Percentiles rank a stretch among this genome's conserved stretches.
phyloP scores from a whole-genome alignment of 2,329 filamentous ascomycete species.

The Fusarium illudens region DNA sequence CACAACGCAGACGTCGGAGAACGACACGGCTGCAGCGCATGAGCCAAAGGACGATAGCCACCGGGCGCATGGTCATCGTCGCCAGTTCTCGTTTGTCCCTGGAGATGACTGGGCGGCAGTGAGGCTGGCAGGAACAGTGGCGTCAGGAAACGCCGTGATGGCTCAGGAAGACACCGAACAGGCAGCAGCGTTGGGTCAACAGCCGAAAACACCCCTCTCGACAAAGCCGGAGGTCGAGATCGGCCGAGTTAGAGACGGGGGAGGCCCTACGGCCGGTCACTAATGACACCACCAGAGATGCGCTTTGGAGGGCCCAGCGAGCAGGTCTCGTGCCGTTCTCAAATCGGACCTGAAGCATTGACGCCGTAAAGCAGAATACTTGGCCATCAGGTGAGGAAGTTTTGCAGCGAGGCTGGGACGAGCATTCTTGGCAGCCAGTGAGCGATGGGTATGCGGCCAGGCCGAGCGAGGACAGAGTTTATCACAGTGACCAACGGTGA shows the following conservation, averaged over 20 bases:
- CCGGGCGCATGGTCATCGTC: constrained; percentile 19
- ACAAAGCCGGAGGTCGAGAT: constrained; percentile 22
- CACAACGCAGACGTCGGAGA: neutral
- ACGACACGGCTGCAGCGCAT: neutral
- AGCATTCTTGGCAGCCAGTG: neutral
- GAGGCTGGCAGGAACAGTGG: neutral
- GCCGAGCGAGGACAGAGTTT: constrained; percentile 17
- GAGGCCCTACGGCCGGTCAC: constrained; percentile 4
- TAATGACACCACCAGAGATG: neutral
- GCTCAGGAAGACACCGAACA: neutral
- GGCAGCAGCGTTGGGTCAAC: neutral
- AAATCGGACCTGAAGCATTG: neutral
- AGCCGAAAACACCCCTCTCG: neutral
- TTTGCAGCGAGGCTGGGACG: neutral
- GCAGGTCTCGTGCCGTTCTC: neutral
- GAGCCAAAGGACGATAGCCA: neutral
- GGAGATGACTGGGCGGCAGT: constrained; percentile 36
- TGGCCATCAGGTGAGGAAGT: neutral
- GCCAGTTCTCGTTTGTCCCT: constrained; percentile 43
- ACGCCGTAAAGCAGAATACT: neutral
- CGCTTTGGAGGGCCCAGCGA: neutral
- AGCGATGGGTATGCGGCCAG: constrained; percentile 1
- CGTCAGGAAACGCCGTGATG: neutral
- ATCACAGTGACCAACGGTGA: constrained; percentile 25
- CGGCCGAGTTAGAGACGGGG: constrained; percentile 20